These are phyloP conservation scores for Pythium volutum DNA, from an alignment of 352 stramenopile species.

Conservation along the genomic window DNA sequence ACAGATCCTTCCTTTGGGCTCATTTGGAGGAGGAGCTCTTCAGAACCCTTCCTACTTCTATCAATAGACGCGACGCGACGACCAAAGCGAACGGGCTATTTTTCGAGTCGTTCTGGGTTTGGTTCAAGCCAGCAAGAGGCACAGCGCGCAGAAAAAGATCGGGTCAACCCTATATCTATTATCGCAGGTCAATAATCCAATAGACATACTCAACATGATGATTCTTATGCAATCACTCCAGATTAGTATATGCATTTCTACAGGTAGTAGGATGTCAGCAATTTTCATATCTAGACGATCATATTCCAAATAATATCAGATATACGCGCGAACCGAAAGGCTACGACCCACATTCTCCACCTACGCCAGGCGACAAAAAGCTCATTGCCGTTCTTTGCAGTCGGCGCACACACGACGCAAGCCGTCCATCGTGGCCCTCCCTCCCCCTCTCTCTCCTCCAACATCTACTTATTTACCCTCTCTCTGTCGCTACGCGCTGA, in stretches of 20 bases:
- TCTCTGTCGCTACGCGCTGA: not conserved
- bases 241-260: not conserved
- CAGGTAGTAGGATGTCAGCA: not conserved
- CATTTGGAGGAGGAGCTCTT: too few species aligned
- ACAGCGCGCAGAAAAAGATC: not conserved
- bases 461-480: not conserved
- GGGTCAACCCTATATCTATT: not conserved
- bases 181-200: not conserved
- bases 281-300: not conserved
- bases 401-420: conserved; percentile 9
- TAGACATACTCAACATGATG: not conserved
- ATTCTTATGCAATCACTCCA: not conserved
- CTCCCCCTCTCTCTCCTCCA: not conserved
- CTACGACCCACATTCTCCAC: not conserved
- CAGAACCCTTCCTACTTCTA: not conserved
- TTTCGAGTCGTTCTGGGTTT: not conserved
- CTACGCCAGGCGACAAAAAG: conserved; percentile 2
- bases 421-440: not conserved
- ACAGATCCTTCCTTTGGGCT: not conserved
- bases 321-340: conserved; percentile 6
- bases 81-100: too few species aligned
- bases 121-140: not conserved
- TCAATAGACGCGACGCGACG: conserved; percentile 1
- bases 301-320: not conserved
- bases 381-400: conserved; percentile 18